Base-by-base conservation (phyloP, 352 stramenopile genomes). In the Phytophthora agathidicida region DNA sequence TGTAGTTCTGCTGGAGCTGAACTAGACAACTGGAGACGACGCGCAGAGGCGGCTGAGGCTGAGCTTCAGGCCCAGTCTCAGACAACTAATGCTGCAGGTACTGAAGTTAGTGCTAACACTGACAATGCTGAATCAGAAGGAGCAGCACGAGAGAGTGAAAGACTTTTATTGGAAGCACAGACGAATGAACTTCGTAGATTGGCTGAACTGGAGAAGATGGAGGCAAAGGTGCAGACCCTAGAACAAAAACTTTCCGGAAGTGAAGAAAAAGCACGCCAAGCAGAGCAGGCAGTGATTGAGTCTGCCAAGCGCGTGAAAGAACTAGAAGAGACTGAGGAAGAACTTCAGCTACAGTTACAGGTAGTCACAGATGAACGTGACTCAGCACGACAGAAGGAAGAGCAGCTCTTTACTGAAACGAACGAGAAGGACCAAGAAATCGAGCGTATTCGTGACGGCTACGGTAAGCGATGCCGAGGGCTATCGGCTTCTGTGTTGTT, bases 351-450 rank as follows among this genome's bases (percentile, higher is more conserved):
- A 7, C 86, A 95, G 49, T 20, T 93, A 7, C 86, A 95, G 54
- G 82, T 95, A 17, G 77, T 95, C 6, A 95, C 84, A 0, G 86
- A 95, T 50, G 86, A 95, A 39, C 78, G 86, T 1, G 86, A 95
- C 44, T 86, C 86, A 9, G 83, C 86, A 36, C 72, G 86, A 8
- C 74, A 86, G 26, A 95, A 95, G 46, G 86, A 95, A 68, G 86
- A 95, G 50, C 78, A 91, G 48, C 63, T 92, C 1, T 95, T 95
- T 42, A 36, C 73, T 8, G 86, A 95, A 49, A 91, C 85, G 35
- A 90, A 89, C 32, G 86, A 95, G 35, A 95, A 95, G 45, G 86
- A 93, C 17, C 83, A 95, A 57, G 86, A 95, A 41, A 95, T 95
- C 33, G 86, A 93, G 54, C 82, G 86, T 13, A 92, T 95, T 61